phyloP scores from a whole-genome alignment of 371 early-diverging fungal genomes.

The Syncephalastrum racemosum region DNA sequence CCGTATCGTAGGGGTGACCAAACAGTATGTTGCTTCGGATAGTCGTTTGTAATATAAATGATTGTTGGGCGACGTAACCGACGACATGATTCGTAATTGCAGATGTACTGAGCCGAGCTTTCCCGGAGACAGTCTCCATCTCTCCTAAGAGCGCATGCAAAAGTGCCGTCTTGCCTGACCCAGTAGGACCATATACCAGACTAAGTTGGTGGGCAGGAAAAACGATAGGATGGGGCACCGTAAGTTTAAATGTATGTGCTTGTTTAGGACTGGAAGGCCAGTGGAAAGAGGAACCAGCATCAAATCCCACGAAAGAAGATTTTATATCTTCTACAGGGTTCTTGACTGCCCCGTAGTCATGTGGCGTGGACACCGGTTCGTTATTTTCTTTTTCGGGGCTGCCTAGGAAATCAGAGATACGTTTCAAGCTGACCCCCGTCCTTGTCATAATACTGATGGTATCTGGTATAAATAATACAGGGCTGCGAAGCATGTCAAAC shows the following conservation, averaged over 20 bases:
- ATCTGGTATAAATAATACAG: slow-evolving; percentile 53
- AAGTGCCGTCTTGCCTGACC: slow-evolving; percentile 68
- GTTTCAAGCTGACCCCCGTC: slow-evolving; percentile 52
- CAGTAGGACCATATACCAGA: slow-evolving; percentile 71
- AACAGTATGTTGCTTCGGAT: slow-evolving; percentile 87
- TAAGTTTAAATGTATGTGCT: slow-evolving; percentile 14
- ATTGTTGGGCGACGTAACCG: slow-evolving; percentile 80
- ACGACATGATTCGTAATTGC: slow-evolving; percentile 38
- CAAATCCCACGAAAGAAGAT: slow-evolving; percentile 48
- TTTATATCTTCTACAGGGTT: background rate
- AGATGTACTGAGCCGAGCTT: slow-evolving; percentile 9
- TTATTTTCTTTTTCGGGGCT: slow-evolving; percentile 47
- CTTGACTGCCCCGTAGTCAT: slow-evolving; percentile 16
- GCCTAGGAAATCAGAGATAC: slow-evolving; percentile 53
- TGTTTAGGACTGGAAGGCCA: slow-evolving; percentile 30
- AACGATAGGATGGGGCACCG: slow-evolving; percentile 23
- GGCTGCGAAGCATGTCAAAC: slow-evolving; percentile 54
- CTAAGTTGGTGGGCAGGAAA: slow-evolving; percentile 66
- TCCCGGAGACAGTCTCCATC: slow-evolving; percentile 58
- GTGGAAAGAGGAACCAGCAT: slow-evolving; percentile 38
- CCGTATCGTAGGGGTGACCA: slow-evolving; percentile 66
- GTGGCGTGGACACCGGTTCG: slow-evolving; percentile 14
- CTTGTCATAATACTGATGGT: slow-evolving; percentile 30
- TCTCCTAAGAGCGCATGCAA: slow-evolving; percentile 71
- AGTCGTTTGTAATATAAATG: slow-evolving; percentile 82